These are phyloP conservation scores for Oryza rufipogon DNA, from an alignment of 176 grass and related monocot species.

Conservation along the genomic window DNA sequence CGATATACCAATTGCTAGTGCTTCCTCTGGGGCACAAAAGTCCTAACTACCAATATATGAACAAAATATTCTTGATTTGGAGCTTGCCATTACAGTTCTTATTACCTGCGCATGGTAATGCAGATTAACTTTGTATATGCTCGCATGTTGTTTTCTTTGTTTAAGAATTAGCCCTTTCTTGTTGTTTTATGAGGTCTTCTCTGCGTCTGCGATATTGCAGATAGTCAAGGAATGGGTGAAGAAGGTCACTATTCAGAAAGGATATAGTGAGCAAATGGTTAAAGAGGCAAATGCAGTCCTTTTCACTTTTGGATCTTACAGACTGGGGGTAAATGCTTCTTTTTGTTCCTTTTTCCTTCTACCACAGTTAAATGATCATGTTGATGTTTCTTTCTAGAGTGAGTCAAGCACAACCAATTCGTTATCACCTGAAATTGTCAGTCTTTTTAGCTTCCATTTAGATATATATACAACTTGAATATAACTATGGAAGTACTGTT, in stretches of 20 bases:
- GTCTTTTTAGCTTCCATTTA: background rate
- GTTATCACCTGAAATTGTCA: constrained; percentile 1
- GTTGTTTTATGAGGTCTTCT: no score
- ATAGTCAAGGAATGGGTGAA: constrained; percentile 91
- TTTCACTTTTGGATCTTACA: constrained; percentile 95
- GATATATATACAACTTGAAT: background rate
- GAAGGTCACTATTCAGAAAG: constrained; percentile 73
- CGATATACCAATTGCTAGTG: background rate
- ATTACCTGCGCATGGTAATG: background rate
- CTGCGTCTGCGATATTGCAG: constrained; percentile 39
- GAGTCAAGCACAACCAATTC: background rate
- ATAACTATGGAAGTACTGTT: background rate
- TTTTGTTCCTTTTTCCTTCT: constrained; percentile 19
- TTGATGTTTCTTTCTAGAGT: constrained; percentile 3
- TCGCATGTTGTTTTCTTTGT: background rate
- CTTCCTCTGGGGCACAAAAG: background rate
- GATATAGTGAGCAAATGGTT: constrained; percentile 77
- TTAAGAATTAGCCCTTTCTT: background rate
- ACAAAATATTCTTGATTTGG: background rate
- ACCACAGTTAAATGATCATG: background rate
- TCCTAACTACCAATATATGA: constrained; percentile 6
- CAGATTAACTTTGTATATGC: background rate
- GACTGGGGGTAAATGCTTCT: constrained; percentile 72
- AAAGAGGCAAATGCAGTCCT: constrained; percentile 88
- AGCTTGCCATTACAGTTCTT: background rate